Evolutionary conservation across 805 yeast genomes (phyloP).

Genomic region (Metschnikowia shivogae): DNA sequence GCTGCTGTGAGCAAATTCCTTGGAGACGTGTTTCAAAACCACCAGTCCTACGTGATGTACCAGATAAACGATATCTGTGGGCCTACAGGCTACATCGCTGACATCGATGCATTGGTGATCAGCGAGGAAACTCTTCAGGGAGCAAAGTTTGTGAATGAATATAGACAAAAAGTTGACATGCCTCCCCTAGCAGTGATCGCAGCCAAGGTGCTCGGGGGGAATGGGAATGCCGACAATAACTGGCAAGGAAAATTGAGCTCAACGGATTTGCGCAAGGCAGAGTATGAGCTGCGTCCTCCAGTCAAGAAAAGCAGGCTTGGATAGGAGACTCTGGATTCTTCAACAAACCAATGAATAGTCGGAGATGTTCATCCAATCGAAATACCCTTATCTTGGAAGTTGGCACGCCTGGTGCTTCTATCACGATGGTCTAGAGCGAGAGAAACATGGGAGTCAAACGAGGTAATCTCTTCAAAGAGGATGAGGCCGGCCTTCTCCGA

Average conservation of each 20-base stretch:
- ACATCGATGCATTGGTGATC: conserved; percentile 75
- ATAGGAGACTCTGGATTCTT: too few species aligned
- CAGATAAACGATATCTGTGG: conserved; percentile 87
- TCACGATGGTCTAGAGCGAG: conserved; percentile 89
- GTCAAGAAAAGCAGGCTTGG: too few species aligned
- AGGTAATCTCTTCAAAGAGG: conserved; percentile 50
- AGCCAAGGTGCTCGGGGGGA: conserved; percentile 60
- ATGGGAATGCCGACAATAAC: conserved; percentile 32
- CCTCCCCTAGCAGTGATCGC: conserved; percentile 36
- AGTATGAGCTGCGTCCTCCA: conserved; percentile 5
- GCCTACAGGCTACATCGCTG: conserved; percentile 74
- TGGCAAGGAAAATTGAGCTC: conserved; percentile 81
- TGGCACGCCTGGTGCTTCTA: conserved; percentile 48
- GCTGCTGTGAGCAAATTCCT: conserved; percentile 48
- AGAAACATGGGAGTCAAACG: conserved; percentile 40
- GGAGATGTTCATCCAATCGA: conserved; percentile 21
- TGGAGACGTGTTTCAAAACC: conserved; percentile 39
- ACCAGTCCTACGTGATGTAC: conserved; percentile 45
- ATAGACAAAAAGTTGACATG: conserved; percentile 56
- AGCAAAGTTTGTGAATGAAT: conserved; percentile 65
- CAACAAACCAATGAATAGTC: too few species aligned
- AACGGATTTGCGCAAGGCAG: conserved; percentile 59
- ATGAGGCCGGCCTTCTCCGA: conserved; percentile 49
- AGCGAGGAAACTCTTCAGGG: conserved; percentile 79
- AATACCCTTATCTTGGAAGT: conserved; percentile 39